These are phyloP conservation scores for Lachancea meyersii DNA, from an alignment of 805 yeast species.

Conservation along the genomic window DNA sequence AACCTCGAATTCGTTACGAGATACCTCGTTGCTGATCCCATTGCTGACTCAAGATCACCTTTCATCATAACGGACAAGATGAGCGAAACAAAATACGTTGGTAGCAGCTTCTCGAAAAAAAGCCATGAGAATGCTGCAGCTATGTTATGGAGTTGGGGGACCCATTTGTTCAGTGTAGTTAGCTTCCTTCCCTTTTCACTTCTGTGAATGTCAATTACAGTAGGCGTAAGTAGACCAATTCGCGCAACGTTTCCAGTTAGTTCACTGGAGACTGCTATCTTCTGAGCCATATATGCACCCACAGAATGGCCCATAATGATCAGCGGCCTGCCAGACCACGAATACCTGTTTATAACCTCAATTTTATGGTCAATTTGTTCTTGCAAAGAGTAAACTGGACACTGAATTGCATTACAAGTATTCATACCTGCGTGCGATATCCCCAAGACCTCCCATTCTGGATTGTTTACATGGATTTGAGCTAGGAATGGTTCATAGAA, in stretches of 20 bases:
- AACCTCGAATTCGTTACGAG: conserved; percentile 40
- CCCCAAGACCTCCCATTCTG: conserved; percentile 47
- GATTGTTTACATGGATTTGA: conserved; percentile 36
- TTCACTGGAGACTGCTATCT: conserved; percentile 35
- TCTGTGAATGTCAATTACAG: conserved; percentile 52
- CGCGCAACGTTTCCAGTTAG: conserved; percentile 33
- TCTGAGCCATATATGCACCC: conserved; percentile 59
- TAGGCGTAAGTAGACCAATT: conserved; percentile 64
- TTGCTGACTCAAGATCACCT: conserved; percentile 18
- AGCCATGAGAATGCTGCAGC: conserved; percentile 28
- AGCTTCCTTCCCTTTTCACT: conserved; percentile 38
- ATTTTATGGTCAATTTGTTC: conserved; percentile 57
- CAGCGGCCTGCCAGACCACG: conserved; percentile 12
- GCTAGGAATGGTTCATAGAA: conserved; percentile 54
- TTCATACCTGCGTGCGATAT: conserved; percentile 62
- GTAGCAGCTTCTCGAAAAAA: conserved; percentile 22
- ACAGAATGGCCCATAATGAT: conserved; percentile 61
- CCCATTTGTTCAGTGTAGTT: conserved; percentile 20
- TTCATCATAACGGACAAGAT: conserved; percentile 26
- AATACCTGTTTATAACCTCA: conserved; percentile 40
- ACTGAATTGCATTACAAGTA: conserved; percentile 12
- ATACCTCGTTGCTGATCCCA: conserved; percentile 38
- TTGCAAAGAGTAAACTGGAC: conserved; percentile 38
- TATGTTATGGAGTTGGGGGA: conserved; percentile 28
- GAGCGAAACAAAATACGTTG: conserved; percentile 23